phyloP scores from a whole-genome alignment of 805 yeast genomes.

The Sugiyamaella floridensis region DNA sequence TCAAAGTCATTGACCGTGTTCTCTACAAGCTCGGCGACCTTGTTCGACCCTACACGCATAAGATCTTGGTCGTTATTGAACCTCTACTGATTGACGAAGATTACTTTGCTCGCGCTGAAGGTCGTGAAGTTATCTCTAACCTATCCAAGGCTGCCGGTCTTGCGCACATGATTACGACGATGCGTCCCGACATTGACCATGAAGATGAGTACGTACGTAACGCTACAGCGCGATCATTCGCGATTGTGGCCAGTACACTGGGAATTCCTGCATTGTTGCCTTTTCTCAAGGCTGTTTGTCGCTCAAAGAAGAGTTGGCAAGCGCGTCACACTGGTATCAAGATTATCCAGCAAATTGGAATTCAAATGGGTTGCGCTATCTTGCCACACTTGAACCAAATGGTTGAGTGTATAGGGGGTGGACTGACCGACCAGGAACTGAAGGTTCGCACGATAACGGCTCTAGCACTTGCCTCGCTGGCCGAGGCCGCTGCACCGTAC shows the following conservation, averaged over 20 bases:
- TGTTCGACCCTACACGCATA: conserved; percentile 66
- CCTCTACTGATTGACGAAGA: conserved; percentile 81
- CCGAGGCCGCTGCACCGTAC: conserved; percentile 77
- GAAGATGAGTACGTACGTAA: conserved; percentile 75
- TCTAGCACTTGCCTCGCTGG: conserved; percentile 61
- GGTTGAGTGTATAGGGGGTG: conserved; percentile 51
- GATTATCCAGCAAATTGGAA: conserved; percentile 68
- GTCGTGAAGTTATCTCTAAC: conserved; percentile 68
- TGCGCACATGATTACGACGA: conserved; percentile 65
- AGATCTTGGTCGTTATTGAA: conserved; percentile 63
- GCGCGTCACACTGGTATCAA: conserved; percentile 80
- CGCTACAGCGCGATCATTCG: conserved; percentile 69
- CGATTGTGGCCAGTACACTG: conserved; percentile 72
- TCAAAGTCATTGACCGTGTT: conserved; percentile 67
- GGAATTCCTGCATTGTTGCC: conserved; percentile 71
- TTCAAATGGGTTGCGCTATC: conserved; percentile 60
- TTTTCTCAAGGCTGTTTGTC: conserved; percentile 71
- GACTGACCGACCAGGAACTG: conserved; percentile 59
- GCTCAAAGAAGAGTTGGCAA: conserved; percentile 68
- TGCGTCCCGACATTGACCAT: conserved; percentile 78
- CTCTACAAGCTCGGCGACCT: conserved; percentile 57
- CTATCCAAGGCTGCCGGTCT: conserved; percentile 78
- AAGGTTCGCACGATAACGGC: conserved; percentile 68
- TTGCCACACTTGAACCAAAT: conserved; percentile 66
- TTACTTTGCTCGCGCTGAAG: conserved; percentile 63